Conservation (phyloP, 805 yeast genomes). For the Candida caryicola region DNA sequence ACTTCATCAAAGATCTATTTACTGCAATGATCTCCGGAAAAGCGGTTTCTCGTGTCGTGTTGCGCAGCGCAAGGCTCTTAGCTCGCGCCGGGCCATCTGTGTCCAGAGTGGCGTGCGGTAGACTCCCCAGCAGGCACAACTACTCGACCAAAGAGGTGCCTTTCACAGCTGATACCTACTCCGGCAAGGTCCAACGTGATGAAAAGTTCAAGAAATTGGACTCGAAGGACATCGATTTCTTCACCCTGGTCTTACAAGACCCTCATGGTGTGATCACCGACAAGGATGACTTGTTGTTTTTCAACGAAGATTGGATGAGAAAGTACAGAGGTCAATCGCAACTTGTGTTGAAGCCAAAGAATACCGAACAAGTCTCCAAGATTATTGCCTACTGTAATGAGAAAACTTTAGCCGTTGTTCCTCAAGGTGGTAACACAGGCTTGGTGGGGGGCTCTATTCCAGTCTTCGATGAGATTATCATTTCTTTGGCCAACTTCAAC, state of each 20-base stretch:
- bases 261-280: conserved; percentile 51
- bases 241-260: conserved; percentile 55
- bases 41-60: no score
- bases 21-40: no score
- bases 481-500: conserved; percentile 69
- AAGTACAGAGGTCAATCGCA: conserved; percentile 87
- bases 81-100: not conserved
- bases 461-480: conserved; percentile 82
- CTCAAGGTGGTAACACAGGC: conserved; percentile 97
- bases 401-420: conserved; percentile 76
- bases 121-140: not conserved
- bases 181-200: conserved; percentile 51
- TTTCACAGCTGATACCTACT: conserved; percentile 71
- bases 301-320: conserved; percentile 92
- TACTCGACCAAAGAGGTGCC: conserved; percentile 38
- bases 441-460: conserved; percentile 94
- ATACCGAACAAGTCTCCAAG: conserved; percentile 70
- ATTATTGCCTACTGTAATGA: conserved; percentile 81
- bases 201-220: conserved; percentile 50
- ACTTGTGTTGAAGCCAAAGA: conserved; percentile 77
- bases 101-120: not conserved
- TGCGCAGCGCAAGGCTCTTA: no score
- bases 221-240: conserved; percentile 55
- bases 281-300: conserved; percentile 61
- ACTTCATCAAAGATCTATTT: no score